A percentile compares a stretch with the other conserved stretches of the same genome.
phyloP scores from a whole-genome alignment of 352 stramenopile genomes.

The Phytophthora pseudosyringae region DNA sequence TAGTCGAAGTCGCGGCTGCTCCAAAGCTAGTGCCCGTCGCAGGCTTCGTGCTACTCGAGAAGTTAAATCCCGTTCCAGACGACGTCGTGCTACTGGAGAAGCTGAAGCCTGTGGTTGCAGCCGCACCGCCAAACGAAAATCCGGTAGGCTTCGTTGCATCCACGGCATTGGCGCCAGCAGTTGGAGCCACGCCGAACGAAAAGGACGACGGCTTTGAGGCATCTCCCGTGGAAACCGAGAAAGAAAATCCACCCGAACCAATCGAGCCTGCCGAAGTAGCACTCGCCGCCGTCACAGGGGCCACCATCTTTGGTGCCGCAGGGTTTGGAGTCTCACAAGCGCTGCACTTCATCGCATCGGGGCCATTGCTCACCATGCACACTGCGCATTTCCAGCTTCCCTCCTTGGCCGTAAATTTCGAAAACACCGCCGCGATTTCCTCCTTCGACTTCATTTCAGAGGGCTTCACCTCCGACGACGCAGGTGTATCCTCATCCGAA shows the following conservation, averaged over 20 bases:
- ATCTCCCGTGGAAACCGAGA: conserved; percentile 28
- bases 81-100: conserved; percentile 13
- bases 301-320: conserved; percentile 39
- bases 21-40: conserved; percentile 14
- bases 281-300: conserved; percentile 22
- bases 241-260: conserved; percentile 46
- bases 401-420: conserved; percentile 56
- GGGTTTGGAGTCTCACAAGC: conserved; percentile 62
- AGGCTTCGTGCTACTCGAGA: conserved; percentile 20
- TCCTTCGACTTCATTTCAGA: conserved; percentile 58
- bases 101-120: conserved; percentile 1
- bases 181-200: conserved; percentile 43
- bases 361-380: conserved; percentile 58
- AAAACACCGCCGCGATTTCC: conserved; percentile 56
- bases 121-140: conserved; percentile 35
- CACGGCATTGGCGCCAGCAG: not conserved
- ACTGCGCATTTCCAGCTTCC: conserved; percentile 65
- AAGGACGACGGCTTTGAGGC: conserved; percentile 38
- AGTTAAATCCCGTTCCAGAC: conserved; percentile 26
- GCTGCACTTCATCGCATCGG: conserved; percentile 46
- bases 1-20: conserved; percentile 12
- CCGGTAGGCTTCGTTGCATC: conserved; percentile 19
- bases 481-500: conserved; percentile 38
- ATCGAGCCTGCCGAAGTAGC: conserved; percentile 43
- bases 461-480: conserved; percentile 12